Evolutionary conservation across 306 rosid genomes (phyloP), one percentile per base, ranked within the genome.

Genomic region (Begonia loranthoides): DNA sequence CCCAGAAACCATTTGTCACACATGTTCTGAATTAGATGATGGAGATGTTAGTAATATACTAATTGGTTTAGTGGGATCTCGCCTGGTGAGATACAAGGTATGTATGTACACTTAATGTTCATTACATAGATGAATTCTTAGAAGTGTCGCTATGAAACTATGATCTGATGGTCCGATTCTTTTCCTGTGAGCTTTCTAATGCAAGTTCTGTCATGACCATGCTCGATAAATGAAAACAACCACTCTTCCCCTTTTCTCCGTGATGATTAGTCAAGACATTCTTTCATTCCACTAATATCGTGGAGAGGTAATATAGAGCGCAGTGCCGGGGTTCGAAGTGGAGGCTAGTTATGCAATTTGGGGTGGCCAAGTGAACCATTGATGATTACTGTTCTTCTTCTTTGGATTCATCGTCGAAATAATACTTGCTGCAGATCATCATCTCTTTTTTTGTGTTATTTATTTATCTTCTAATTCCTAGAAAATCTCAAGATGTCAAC

Each of bases 1-100:
- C 57, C 24, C 49, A 11, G 83, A 74, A 58, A 54, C 70, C 66
- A 39, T 63, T 36, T 49, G 41, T 49, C 57, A 50, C 17, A 39
- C 70, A 51, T 54, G 68, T 16, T 59, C 54, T 34, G 77, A 77
- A 47, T 59, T 52, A 9, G 80, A 68, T 50, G 68, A 54, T 62
- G 68, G 51, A 52, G 84, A 80, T 49, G 48, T 73, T 46, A 16
- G 69, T 68, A 57, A 79, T 59, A 67, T 83, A 51, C 71, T 78
- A 58, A 75, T 86, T 9, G 89, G 80, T 57, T 59, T 75, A 66
- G 61, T 51, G 22, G 77, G 69, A 16, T 59, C 94, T 45, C 68
- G 68, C 38, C 36, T 78, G 36, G 36, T 28, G 80, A 78, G 70
- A 73, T 92, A 76, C 79, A 70, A 80, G 87, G 94, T 80, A 73